Conservation (phyloP, 129 eudicot species). For the Deinandra increscens region DNA sequence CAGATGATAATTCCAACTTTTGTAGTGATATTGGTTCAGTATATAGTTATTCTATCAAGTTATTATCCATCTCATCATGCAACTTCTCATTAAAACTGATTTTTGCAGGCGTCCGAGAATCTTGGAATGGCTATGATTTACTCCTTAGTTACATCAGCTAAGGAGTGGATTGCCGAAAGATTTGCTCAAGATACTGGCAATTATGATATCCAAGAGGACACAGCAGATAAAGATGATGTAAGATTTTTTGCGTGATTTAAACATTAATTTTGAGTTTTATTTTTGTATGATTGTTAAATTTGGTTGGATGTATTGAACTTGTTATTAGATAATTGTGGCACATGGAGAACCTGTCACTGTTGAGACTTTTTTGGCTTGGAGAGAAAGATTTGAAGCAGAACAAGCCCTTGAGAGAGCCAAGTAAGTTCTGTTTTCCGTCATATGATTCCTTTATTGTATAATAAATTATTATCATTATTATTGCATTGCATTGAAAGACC, state of each 20-base stretch:
- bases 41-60: not conserved
- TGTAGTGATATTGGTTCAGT: not conserved
- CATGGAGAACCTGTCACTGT: constrained; percentile 95
- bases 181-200: constrained; percentile 53
- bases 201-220: constrained; percentile 45
- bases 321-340: constrained; percentile 65
- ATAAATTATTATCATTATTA: not conserved
- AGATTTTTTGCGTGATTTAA: not conserved
- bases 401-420: constrained; percentile 93
- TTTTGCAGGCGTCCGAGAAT: constrained; percentile 71
- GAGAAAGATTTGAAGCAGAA: constrained; percentile 92
- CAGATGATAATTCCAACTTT: constrained; percentile 1
- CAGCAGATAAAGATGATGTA: constrained; percentile 72
- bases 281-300: constrained; percentile 6
- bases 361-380: constrained; percentile 90
- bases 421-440: constrained; percentile 45
- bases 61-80: constrained; percentile 8
- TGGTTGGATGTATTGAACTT: constrained; percentile 10
- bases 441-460: not conserved
- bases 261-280: not conserved
- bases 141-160: constrained; percentile 77
- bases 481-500: not conserved
- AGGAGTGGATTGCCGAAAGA: constrained; percentile 90
- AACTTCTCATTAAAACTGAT: constrained; percentile 10
- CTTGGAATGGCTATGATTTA: constrained; percentile 99